phyloP scores from a whole-genome alignment of 768 basidiomycete species.

The Butyriboletus loyo region DNA sequence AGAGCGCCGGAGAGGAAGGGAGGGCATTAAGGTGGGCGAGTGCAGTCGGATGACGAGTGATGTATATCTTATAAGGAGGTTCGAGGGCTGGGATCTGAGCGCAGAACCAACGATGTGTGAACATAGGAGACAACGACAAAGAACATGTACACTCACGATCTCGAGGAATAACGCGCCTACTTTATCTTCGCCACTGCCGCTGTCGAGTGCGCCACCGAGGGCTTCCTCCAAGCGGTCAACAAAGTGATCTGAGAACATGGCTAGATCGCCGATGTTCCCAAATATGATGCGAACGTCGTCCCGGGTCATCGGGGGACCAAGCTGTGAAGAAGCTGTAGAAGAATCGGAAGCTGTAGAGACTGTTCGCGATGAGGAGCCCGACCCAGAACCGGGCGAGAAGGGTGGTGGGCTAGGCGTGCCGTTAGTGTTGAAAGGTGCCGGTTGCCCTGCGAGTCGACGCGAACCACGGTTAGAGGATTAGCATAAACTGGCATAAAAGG shows the following conservation, averaged over 20 bases:
- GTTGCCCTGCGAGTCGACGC: slow-evolving; percentile 38
- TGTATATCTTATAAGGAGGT: slow-evolving; percentile 73
- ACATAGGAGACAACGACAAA: background rate
- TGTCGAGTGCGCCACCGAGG: slow-evolving; percentile 59
- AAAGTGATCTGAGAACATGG: slow-evolving; percentile 65
- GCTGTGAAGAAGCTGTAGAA: slow-evolving; percentile 46
- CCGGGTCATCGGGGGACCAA: slow-evolving; percentile 62
- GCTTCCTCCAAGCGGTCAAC: slow-evolving; percentile 63
- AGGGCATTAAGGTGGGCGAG: slow-evolving; percentile 61
- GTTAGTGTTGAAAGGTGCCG: slow-evolving; percentile 36
- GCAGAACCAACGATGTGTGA: background rate
- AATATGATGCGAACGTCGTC: slow-evolving; percentile 75
- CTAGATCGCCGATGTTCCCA: slow-evolving; percentile 72
- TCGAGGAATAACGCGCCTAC: slow-evolving; percentile 71
- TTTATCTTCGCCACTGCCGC: slow-evolving; percentile 62
- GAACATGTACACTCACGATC: slow-evolving; percentile 46
- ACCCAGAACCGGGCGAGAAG: slow-evolving; percentile 34
- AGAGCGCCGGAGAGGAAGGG: slow-evolving; percentile 43
- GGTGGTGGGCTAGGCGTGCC: slow-evolving; percentile 23
- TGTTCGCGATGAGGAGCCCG: slow-evolving; percentile 40
- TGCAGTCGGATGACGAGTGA: slow-evolving; percentile 74
- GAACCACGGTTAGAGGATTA: slow-evolving; percentile 9
- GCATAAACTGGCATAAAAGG: background rate
- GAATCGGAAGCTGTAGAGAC: slow-evolving; percentile 45
- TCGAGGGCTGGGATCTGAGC: slow-evolving; percentile 66